A percentile compares a stretch with the other conserved stretches of the same genome.
phyloP scores from a whole-genome alignment of 2,329 filamentous ascomycete species.

The Nothomitra cinnamomea region DNA sequence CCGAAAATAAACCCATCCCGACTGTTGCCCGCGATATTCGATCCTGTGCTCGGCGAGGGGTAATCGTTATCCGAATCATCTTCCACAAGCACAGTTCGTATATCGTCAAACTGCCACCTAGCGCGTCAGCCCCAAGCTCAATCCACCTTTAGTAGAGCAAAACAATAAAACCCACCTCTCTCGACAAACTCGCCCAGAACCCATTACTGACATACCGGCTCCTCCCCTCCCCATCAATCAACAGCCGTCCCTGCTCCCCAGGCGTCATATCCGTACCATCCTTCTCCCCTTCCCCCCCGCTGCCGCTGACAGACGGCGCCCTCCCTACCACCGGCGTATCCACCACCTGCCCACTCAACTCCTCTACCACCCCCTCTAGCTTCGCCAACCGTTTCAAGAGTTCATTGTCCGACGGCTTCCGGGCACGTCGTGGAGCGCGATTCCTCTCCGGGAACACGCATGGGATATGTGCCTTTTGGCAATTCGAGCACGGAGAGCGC shows the following conservation, averaged over 20 bases:
- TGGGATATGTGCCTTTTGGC: slow-evolving; percentile 33
- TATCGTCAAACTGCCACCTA: slow-evolving; percentile 35
- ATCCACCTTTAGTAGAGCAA: slow-evolving; percentile 1
- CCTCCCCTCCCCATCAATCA: slow-evolving; percentile 38
- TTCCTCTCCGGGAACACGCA: slow-evolving; percentile 46
- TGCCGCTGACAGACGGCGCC: slow-evolving; percentile 7
- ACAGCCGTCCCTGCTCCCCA: slow-evolving; percentile 38
- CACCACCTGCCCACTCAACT: slow-evolving; percentile 31
- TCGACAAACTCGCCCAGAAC: slow-evolving; percentile 42
- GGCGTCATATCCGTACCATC: too few relatives aligned
- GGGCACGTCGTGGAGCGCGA: slow-evolving; percentile 39
- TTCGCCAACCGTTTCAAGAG: slow-evolving; percentile 38
- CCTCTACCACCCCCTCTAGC: slow-evolving; percentile 44
- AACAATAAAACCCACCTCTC: slow-evolving; percentile 29
- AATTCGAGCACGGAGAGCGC: slow-evolving; percentile 29
- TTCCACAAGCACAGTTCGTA: slow-evolving; percentile 42
- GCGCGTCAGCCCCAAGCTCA: neutral
- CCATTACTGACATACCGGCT: slow-evolving; percentile 45
- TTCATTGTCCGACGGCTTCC: slow-evolving; percentile 39
- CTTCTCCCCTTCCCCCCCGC: slow-evolving; percentile 4
- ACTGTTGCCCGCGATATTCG: slow-evolving; percentile 28
- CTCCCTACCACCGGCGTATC: too few relatives aligned
- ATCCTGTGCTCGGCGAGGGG: slow-evolving; percentile 27
- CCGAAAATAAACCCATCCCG: slow-evolving; percentile 39
- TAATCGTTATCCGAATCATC: slow-evolving; percentile 15